Evolutionary conservation across 2,329 filamentous ascomycete genomes (phyloP).

Genomic region (Myriosclerotinia scirpicola): DNA sequence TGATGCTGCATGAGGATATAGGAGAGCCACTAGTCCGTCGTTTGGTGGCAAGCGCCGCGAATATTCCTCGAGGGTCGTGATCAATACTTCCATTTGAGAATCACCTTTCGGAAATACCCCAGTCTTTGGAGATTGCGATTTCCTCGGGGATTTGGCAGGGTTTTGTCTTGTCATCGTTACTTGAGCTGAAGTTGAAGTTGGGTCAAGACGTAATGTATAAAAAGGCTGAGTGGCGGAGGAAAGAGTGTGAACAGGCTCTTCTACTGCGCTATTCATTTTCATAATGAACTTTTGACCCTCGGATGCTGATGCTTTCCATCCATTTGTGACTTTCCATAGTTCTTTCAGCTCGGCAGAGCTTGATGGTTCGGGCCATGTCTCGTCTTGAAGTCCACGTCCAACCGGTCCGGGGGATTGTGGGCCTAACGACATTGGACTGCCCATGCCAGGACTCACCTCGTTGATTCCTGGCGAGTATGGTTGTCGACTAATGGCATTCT

Average conservation of each 20-base stretch:
- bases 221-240: slow-evolving; percentile 63
- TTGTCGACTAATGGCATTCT: slow-evolving; percentile 63
- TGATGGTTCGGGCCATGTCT: slow-evolving; percentile 37
- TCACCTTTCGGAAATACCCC: slow-evolving; percentile 32
- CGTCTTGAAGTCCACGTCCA: slow-evolving; percentile 37
- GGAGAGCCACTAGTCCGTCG: slow-evolving; percentile 64
- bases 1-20: slow-evolving; percentile 66
- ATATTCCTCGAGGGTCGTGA: slow-evolving; percentile 58
- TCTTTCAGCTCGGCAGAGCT: slow-evolving; percentile 59
- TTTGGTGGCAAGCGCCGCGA: slow-evolving; percentile 54
- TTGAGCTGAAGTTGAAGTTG: slow-evolving; percentile 62
- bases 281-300: slow-evolving; percentile 62
- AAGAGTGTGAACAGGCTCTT: slow-evolving; percentile 66
- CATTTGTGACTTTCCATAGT: slow-evolving; percentile 69
- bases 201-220: slow-evolving; percentile 64
- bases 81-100: slow-evolving; percentile 49
- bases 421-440: slow-evolving; percentile 35
- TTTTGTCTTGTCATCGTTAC: slow-evolving; percentile 60
- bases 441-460: slow-evolving; percentile 36
- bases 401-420: slow-evolving; percentile 34
- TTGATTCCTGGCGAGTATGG: slow-evolving; percentile 51
- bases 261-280: slow-evolving; percentile 54
- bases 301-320: slow-evolving; percentile 61
- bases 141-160: slow-evolving; percentile 51
- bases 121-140: slow-evolving; percentile 30